phyloP scores from a whole-genome alignment of 140 eudicot genomes.

The Stevia rebaudiana region DNA sequence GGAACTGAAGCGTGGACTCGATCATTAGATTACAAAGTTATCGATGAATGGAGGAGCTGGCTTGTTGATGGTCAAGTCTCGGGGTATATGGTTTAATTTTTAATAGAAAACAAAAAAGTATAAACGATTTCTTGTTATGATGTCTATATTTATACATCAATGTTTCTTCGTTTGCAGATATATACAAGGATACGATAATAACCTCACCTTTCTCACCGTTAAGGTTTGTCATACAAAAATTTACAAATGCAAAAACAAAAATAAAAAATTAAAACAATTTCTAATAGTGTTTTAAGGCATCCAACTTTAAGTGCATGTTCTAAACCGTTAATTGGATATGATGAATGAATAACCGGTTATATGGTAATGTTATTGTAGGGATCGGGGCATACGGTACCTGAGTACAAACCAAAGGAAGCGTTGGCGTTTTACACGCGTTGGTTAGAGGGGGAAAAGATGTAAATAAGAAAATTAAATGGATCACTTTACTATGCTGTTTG shows the following conservation, averaged over 20 bases:
- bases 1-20: constrained; percentile 98
- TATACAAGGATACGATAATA: constrained; percentile 64
- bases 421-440: constrained; percentile 67
- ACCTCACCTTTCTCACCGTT: constrained; percentile 72
- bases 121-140: not conserved
- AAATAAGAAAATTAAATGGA: constrained; percentile 26
- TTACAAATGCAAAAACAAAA: no score
- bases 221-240: constrained; percentile 44
- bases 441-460: constrained; percentile 64
- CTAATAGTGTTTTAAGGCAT: no score
- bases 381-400: constrained; percentile 69
- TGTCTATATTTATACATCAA: not conserved
- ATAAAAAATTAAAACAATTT: no score
- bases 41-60: constrained; percentile 96
- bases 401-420: constrained; percentile 87
- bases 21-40: constrained; percentile 61
- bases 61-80: constrained; percentile 66
- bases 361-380: constrained; percentile 21
- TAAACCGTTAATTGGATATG: no score
- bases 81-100: constrained; percentile 43
- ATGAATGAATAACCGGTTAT: no score
- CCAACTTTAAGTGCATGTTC: no score
- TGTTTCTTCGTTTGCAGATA: constrained; percentile 37
- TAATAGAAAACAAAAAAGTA: not conserved
- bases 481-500: not conserved